Evolutionary conservation across 1,284 basidiomycete genomes (phyloP), one percentile per base, ranked within the genome.

Genomic region (Mycena citricolor): DNA sequence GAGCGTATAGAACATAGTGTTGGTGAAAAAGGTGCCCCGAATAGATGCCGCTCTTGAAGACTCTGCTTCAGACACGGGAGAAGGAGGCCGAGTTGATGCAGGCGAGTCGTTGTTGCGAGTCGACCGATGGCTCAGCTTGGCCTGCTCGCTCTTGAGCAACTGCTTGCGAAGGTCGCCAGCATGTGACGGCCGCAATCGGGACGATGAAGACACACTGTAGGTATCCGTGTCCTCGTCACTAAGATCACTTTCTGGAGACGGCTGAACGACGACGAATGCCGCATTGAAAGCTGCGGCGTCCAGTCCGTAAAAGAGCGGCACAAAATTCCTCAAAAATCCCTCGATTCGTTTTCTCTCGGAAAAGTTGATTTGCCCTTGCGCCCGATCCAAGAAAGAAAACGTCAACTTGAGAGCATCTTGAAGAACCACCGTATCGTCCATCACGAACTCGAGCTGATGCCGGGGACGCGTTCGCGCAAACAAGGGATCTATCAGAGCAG

Each of bases 301-400:
- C 42, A 89, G 64, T 64, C 77, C 74, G 58, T 87, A 87, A 60
- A 89, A 86, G 29, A 86, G 67, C 1, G 85, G 86, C 12, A 86
- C 65, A 55, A 97, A 90, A 28, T 82, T 76, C 32, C 92, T 77
- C 39, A 98, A 65, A 66, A 95, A 91, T 0, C 74, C 73, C 64
- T 98, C 94, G 37, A 97, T 86, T 54, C 85, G 77, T 61, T 81
- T 84, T 58, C 90, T 74, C 56, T 97, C 93, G 8, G 72, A 68
- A 19, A 78, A 72, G 34, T 78, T 76, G 42, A 94, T 79, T 61
- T 86, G 83, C 13, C 77, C 81, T 54, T 83, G 85, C 32, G 87
- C 86, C 23, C 94, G 86, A 63, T 98, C 94, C 56, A 98, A 72
- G 65, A 91, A 91, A n/a, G 88, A 89, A 58, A 97, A 80, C 25